phyloP scores from a whole-genome alignment of 352 stramenopile species.

The Aphanomyces cochlioides region DNA sequence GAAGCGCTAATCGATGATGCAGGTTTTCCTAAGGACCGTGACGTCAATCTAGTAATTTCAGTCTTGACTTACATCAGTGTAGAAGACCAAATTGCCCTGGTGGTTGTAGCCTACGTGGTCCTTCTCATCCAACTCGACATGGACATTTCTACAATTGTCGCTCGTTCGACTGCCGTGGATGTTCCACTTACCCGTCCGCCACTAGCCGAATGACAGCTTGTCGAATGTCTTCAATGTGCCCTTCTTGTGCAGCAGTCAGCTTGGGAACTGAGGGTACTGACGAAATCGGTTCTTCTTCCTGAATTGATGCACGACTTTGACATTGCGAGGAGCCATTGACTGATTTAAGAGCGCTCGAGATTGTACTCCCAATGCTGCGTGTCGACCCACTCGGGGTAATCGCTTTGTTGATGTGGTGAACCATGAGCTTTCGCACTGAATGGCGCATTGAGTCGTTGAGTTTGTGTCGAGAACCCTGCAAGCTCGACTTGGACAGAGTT shows the following conservation, averaged over 20 bases:
- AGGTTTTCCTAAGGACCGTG: conserved; percentile 49
- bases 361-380: neutral
- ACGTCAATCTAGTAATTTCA: neutral
- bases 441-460: conserved; percentile 2
- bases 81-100: conserved; percentile 70
- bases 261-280: conserved; percentile 59
- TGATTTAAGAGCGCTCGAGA: conserved; percentile 32
- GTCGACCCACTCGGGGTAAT: neutral
- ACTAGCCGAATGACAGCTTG: conserved; percentile 29
- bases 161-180: neutral
- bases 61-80: conserved; percentile 50
- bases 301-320: conserved; percentile 38
- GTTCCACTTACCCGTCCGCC: conserved; percentile 36
- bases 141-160: conserved; percentile 44
- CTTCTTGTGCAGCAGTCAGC: conserved; percentile 45
- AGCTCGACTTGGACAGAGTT: conserved; percentile 14
- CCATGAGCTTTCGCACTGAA: too few species aligned
- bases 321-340: conserved; percentile 17
- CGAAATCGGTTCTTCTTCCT: conserved; percentile 37
- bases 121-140: conserved; percentile 42
- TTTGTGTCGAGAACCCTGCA: conserved; percentile 5
- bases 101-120: conserved; percentile 52
- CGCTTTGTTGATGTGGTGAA: neutral
- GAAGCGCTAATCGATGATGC: conserved; percentile 53
- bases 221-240: conserved; percentile 27